Percentiles rank a stretch among this genome's conserved stretches.
phyloP scores from a whole-genome alignment of 2,329 filamentous ascomycete genomes.

The Phialophora expanda region DNA sequence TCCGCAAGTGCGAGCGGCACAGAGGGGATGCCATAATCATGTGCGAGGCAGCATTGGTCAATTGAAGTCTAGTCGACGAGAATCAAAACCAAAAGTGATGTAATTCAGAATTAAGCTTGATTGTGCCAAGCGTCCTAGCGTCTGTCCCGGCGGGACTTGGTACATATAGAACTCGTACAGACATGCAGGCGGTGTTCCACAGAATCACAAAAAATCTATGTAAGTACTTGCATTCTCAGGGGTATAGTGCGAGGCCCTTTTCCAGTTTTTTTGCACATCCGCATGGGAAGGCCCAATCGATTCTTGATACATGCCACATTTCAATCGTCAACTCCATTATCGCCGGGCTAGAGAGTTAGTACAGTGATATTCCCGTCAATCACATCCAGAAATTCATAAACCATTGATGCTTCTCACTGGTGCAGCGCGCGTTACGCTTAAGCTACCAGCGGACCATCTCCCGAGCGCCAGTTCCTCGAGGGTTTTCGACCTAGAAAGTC shows the following conservation, averaged over 20 bases:
- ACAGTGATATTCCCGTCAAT: background rate
- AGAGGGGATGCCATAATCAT: background rate
- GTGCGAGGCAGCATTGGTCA: background rate
- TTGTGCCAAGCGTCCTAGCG: background rate
- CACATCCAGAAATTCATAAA: conserved; percentile 5
- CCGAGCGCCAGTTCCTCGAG: conserved; percentile 50
- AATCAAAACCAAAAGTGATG: background rate
- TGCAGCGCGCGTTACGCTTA: conserved; percentile 23
- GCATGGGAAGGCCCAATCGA: background rate
- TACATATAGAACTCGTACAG: background rate
- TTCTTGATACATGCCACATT: background rate
- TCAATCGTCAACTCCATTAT: conserved; percentile 9
- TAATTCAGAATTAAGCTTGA: background rate
- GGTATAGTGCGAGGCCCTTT: background rate
- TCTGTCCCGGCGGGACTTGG: background rate
- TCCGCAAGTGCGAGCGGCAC: no score
- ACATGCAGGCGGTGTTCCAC: background rate
- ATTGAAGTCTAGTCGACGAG: background rate
- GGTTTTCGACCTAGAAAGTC: conserved; percentile 37
- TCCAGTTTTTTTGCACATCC: background rate
- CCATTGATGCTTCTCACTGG: conserved; percentile 10
- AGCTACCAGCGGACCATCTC: conserved; percentile 46
- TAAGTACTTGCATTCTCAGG: background rate
- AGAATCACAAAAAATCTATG: background rate
- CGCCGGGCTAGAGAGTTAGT: conserved; percentile 3